Base-by-base conservation (phyloP, 2,329 filamentous ascomycete genomes). In the Phialocephala sp. region DNA sequence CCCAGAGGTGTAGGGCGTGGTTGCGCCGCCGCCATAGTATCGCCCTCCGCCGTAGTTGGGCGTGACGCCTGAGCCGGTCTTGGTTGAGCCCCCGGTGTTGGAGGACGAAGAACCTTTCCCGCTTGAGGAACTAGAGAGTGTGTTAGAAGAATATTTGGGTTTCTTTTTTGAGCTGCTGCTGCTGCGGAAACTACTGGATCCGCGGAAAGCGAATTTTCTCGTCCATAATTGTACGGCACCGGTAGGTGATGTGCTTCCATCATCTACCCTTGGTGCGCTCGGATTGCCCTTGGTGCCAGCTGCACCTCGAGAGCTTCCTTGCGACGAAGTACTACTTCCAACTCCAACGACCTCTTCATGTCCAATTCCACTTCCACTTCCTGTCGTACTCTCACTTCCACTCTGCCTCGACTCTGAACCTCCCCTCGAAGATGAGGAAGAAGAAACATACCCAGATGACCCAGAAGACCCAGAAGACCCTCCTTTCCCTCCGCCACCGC, bases 21-120 rank as follows among this genome's bases (percentile, higher is more conserved):
- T 66, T 0, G 87, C 84, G 58, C 91, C 91, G 58, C 90, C 90
- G 43, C 85, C 84, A 73, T 93, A 93, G 76, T 84, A 91, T 54
- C 50, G 72, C 8, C 89, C 88, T 43, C 87, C 87, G 54, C 87
- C 89, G 72, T 84, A 92, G 0, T 73, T 67, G 3, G 86, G 87
- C 18, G 79, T 72, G 0, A 84, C 78, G 18, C 90, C 89, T 60
- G 83, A 85, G 65, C 90, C 89, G 8, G 81, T 78, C 4, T 78
- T 81, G 3, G 89, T 89, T 9, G 77, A 74, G 58, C 86, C 86
- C 69, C 86, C 86, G 0, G 72, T 37, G 65, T 71, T 69, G 32
- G 75, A 76, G 8, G 70, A 66, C 27, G 74, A 70, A 9, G 74
- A 75, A 14, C 73, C 70, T 67, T 69, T 68, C 55, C 59, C 70